Evolutionary conservation across 2,329 filamentous ascomycete genomes (phyloP).

Genomic region (Fusarium duplospermum): DNA sequence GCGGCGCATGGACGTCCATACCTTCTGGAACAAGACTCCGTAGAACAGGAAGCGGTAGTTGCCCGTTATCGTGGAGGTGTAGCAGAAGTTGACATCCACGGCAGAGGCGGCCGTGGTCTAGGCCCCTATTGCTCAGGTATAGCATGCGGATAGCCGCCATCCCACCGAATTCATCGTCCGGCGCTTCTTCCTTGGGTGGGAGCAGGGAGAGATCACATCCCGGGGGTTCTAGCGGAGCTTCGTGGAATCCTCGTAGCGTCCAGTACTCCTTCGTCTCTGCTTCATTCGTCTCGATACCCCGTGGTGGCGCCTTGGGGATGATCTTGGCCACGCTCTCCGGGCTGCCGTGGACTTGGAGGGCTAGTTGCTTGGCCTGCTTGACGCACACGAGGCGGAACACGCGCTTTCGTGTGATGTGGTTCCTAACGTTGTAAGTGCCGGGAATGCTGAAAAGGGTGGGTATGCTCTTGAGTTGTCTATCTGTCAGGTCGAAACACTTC

Average conservation of each 20-base stretch:
- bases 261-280: not conserved
- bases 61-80: too few species aligned
- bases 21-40: too few species aligned
- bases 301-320: not conserved
- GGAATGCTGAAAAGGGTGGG: slow-evolving; percentile 26
- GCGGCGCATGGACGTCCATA: not conserved
- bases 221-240: slow-evolving; percentile 20
- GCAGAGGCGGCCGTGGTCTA: slow-evolving; percentile 27
- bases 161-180: too few species aligned
- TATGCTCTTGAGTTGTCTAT: slow-evolving; percentile 16
- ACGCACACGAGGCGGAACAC: slow-evolving; percentile 33
- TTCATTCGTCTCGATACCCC: not conserved
- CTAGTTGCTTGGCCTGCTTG: slow-evolving; percentile 37
- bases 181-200: too few species aligned
- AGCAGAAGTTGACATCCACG: not conserved
- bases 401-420: not conserved
- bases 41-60: too few species aligned
- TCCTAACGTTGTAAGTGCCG: slow-evolving; percentile 20
- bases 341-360: slow-evolving; percentile 33
- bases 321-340: not conserved
- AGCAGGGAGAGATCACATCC: slow-evolving; percentile 25
- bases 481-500: slow-evolving; percentile 31
- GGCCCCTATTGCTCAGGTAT: not conserved
- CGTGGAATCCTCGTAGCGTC: slow-evolving; percentile 15
- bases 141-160: too few species aligned